These are phyloP conservation scores for Plasmodium falciparum DNA, from an alignment of 169 alveolate genomes.

Conservation along the genomic window DNA sequence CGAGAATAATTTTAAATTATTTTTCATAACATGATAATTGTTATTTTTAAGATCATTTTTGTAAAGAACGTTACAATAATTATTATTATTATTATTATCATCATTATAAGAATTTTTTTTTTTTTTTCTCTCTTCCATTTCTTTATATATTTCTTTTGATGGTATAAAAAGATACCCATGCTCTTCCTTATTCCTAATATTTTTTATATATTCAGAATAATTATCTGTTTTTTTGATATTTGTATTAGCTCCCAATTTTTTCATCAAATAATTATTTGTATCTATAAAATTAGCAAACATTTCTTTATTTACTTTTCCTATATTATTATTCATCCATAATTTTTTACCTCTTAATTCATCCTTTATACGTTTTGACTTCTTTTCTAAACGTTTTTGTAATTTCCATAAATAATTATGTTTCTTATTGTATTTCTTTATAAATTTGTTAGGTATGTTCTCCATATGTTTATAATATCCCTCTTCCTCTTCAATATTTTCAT, in stretches of 20 bases:
- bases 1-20: too few species aligned
- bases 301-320: conserved; percentile 5
- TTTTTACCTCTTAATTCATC: conserved; percentile 34
- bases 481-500: conserved; percentile 28
- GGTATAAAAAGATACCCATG: conserved; percentile 62
- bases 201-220: neutral
- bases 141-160: conserved; percentile 11
- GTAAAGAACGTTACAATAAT: too few species aligned
- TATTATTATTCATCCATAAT: conserved; percentile 2
- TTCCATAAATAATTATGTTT: conserved; percentile 19
- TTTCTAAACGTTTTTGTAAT: conserved; percentile 31
- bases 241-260: conserved; percentile 4
- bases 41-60: too few species aligned
- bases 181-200: neutral
- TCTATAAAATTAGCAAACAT: conserved; percentile 44
- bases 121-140: conserved; percentile 1
- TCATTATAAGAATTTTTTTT: neutral
- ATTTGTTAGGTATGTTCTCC: conserved; percentile 25
- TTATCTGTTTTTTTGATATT: neutral
- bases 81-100: neutral
- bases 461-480: neutral
- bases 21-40: too few species aligned
- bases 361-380: conserved; percentile 32
- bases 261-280: conserved; percentile 44
- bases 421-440: conserved; percentile 45